Percentiles rank a stretch among this genome's conserved stretches.
Evolutionary conservation across 2,329 filamentous ascomycete species (phyloP).

Genomic region (Penicillium griseofulvum): DNA sequence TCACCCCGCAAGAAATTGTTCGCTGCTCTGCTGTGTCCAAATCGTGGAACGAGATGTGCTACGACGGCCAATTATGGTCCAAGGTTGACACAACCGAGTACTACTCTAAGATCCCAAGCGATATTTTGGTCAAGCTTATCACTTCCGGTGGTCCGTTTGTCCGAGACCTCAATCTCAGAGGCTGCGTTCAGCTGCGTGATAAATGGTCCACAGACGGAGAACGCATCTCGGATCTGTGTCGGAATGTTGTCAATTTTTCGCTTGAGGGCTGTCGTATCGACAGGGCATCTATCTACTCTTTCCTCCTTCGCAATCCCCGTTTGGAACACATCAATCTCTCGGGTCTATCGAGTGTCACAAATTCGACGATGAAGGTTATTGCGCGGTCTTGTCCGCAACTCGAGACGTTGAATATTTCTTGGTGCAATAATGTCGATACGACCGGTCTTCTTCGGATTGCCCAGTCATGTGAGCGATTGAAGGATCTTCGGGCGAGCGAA

Average conservation of each 20-base stretch:
- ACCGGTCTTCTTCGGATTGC: conserved; percentile 71
- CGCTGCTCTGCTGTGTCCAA: conserved; percentile 74
- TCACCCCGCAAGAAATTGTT: conserved; percentile 78
- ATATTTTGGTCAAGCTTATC: conserved; percentile 81
- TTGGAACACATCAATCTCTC: conserved; percentile 85
- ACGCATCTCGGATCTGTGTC: conserved; percentile 73
- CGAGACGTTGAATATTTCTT: conserved; percentile 85
- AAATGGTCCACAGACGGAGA: conserved; percentile 70
- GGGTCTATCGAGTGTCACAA: conserved; percentile 71
- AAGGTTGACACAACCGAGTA: conserved; percentile 80
- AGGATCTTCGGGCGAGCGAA: conserved; percentile 78
- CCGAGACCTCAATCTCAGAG: conserved; percentile 82
- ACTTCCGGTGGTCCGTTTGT: conserved; percentile 83
- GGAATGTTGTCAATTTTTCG: conserved; percentile 81
- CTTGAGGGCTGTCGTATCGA: conserved; percentile 89
- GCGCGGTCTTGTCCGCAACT: conserved; percentile 75
- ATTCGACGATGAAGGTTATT: conserved; percentile 82
- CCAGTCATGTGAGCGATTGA: conserved; percentile 68
- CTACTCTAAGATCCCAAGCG: conserved; percentile 80
- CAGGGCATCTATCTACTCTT: conserved; percentile 72
- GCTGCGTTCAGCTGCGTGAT: conserved; percentile 84
- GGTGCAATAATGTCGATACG: conserved; percentile 84
- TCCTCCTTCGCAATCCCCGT: conserved; percentile 71
- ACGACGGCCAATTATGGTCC: conserved; percentile 92
- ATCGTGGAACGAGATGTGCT: conserved; percentile 77